Base-by-base conservation (phyloP, 306 rosid species). In the Inga oerstediana region DNA sequence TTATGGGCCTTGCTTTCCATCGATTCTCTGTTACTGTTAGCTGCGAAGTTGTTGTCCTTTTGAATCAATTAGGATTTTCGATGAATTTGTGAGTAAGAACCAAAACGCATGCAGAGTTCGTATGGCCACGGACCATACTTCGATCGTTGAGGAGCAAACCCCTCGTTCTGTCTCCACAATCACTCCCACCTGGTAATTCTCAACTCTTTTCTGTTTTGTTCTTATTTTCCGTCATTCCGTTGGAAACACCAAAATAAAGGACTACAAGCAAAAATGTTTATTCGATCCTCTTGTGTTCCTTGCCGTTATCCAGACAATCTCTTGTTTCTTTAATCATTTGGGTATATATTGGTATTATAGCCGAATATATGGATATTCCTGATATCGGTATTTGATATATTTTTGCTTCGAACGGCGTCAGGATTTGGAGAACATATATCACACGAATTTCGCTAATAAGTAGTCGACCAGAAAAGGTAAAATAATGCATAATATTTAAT, bases 161-260 rank as follows among this genome's bases (percentile, higher is more conserved):
- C 62, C 79, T 32, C 59, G 61, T 85, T 82, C 80, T 65, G 27
- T 67, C 87, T 68, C 79, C 77, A 52, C 75, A 86, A 72, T 87
- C 90, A 32, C 77, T 84, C 15, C 81, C 74, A 46, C 46, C 88
- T 54, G 85, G 81, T 85, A 87, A 80, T 75, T 39, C 81, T 39
- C 48, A 9, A 54, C 75, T 62, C 8, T 64, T 64, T 15, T 62
- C 2, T n/a, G 77, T 66, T 77, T 77, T 16, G 2, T 39, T 27
- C 58, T 75, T 64, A n/a, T 11, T 67, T 79, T 54, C 52, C 54
- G 39, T 48, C 8, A 34, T 59, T 74, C 72, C 43, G 12, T 35
- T 20, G 11, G 17, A 22, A 58, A 59, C 37, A 8, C 72, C 74
- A 4, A 17, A 51, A 37, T 67, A 39, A n/a, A 48, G 24, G 73